phyloP scores from a whole-genome alignment of 164 flowering plant genomes.

The Nymphaea colorata region DNA sequence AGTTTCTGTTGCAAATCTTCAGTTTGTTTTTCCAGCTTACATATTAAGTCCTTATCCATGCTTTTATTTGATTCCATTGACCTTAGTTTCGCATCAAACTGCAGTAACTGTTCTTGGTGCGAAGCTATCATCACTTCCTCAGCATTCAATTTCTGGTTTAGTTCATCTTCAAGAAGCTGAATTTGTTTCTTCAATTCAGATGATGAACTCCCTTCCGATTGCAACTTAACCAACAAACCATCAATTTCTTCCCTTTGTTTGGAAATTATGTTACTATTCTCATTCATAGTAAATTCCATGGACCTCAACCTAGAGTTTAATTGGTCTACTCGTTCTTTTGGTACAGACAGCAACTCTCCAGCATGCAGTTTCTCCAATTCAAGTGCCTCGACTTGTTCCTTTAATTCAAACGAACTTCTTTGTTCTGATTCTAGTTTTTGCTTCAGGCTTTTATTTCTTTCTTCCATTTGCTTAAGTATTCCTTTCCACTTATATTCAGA shows the following conservation, averaged over 20 bases:
- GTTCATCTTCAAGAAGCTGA: not conserved
- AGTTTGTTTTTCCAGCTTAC: not conserved
- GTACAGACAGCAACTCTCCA: not conserved
- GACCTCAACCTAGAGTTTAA: not conserved
- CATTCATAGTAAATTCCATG: not conserved
- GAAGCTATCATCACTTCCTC: not conserved
- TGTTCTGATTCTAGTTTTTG: not conserved
- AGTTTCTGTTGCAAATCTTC: not conserved
- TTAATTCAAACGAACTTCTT: too few relatives aligned
- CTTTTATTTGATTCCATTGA: not conserved
- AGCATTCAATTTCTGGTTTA: not conserved
- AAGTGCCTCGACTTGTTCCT: not conserved
- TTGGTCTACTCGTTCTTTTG: not conserved
- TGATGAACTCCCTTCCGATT: slow-evolving; percentile 6
- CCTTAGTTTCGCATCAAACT: not conserved
- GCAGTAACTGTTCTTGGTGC: not conserved
- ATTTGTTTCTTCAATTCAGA: not conserved
- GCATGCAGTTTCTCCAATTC: not conserved
- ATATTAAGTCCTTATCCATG: not conserved
- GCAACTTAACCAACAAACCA: slow-evolving; percentile 4
- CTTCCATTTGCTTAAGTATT: not conserved
- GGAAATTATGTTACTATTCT: slow-evolving; percentile 2
- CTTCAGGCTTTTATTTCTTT: not conserved
- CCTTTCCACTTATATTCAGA: not conserved
- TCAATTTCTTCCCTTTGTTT: slow-evolving; percentile 16